Conservation (phyloP, 306 rosid species). For the Quercus alba region DNA sequence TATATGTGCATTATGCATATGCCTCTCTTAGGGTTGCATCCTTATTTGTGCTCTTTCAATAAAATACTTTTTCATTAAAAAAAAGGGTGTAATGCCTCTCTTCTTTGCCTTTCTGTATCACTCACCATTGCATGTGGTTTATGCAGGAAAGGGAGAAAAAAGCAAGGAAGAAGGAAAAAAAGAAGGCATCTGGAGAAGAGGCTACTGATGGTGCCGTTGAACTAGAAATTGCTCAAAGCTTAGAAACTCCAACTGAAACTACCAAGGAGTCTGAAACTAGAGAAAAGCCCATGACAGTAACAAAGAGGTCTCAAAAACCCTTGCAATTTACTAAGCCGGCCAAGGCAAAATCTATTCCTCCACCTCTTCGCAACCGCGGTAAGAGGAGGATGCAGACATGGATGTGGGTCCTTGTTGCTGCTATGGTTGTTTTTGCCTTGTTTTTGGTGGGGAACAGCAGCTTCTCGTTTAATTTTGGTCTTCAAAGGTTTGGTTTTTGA, state of each 20-base stretch:
- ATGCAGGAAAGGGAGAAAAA: slow-evolving; percentile 74
- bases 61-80: no score
- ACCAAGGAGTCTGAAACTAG: slow-evolving; percentile 34
- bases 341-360: slow-evolving; percentile 61
- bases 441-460: slow-evolving; percentile 46
- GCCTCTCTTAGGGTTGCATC: no score
- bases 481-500: slow-evolving; percentile 49
- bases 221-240: slow-evolving; percentile 39
- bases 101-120: slow-evolving; percentile 11
- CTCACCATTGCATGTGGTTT: slow-evolving; percentile 5
- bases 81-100: not conserved
- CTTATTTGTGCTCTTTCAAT: no score
- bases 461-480: slow-evolving; percentile 33
- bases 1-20: not conserved
- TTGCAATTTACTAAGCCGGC: slow-evolving; percentile 50
- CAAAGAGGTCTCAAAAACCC: slow-evolving; percentile 46
- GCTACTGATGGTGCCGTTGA: slow-evolving; percentile 29
- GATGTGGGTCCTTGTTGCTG: slow-evolving; percentile 59
- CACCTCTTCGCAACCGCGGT: slow-evolving; percentile 64
- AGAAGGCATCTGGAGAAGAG: slow-evolving; percentile 39
- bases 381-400: slow-evolving; percentile 75
- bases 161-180: slow-evolving; percentile 69
- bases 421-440: slow-evolving; percentile 38
- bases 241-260: slow-evolving; percentile 30
- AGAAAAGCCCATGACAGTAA: slow-evolving; percentile 37